Evolutionary conservation across 2,329 filamentous ascomycete genomes (phyloP).

Genomic region (Colletotrichum shisoi): DNA sequence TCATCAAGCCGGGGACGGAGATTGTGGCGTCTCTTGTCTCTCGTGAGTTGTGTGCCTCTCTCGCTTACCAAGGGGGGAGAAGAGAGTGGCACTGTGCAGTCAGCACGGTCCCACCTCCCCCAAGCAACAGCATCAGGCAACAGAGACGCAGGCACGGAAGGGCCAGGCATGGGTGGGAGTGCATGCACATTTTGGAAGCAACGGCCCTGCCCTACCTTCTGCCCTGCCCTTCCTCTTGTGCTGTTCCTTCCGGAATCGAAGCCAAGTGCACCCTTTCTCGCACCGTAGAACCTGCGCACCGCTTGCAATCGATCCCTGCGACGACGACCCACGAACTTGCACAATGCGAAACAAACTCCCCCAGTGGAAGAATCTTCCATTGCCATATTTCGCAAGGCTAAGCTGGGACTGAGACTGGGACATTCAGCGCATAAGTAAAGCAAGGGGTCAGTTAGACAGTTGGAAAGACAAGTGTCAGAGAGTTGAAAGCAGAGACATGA

Average conservation of each 20-base stretch:
- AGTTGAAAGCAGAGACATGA: conserved; percentile 22
- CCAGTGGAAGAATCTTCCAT: conserved; percentile 10
- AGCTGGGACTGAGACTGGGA: conserved; percentile 6
- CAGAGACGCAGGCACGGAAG: conserved; percentile 31
- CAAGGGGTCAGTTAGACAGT: not conserved
- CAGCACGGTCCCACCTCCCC: conserved; percentile 23
- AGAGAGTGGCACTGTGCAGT: conserved; percentile 21
- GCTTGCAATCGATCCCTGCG: not conserved
- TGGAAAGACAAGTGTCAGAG: not conserved
- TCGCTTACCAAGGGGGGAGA: not conserved
- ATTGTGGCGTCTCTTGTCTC: conserved; percentile 37
- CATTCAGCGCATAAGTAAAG: not conserved
- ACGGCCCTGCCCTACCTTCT: conserved; percentile 10
- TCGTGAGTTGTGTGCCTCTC: not conserved
- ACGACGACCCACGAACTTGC: not conserved
- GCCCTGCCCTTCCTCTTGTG: not conserved
- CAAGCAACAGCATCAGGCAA: not conserved
- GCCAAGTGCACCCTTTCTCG: not conserved
- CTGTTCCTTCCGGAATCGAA: conserved; percentile 1
- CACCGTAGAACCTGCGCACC: conserved; percentile 1
- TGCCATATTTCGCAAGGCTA: not conserved
- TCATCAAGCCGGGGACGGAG: conserved; percentile 38
- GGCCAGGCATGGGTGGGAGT: conserved; percentile 10
- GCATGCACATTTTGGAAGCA: conserved; percentile 19
- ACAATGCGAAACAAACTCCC: conserved; percentile 27